Evolutionary conservation across 148 eudicot species (phyloP).

Genomic region (Rhododendron simsii): DNA sequence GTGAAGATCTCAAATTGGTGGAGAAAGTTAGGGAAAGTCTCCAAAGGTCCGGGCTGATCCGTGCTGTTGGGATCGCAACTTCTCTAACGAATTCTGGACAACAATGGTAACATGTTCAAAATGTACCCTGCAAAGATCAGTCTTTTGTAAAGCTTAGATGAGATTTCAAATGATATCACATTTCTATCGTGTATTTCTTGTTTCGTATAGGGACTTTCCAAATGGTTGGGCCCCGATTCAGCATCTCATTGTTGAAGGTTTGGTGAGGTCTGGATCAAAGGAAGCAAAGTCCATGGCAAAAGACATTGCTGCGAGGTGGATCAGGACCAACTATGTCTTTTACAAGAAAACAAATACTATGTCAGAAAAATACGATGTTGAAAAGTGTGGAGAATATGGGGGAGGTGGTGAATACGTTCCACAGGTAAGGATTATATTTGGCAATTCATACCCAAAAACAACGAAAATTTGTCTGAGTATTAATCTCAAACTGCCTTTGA

Average conservation of each 20-base stretch:
- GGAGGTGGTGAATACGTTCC: constrained; percentile 87
- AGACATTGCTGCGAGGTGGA: constrained; percentile 73
- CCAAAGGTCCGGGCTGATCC: too few species aligned
- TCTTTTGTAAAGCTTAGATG: background rate
- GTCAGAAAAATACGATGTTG: constrained; percentile 82
- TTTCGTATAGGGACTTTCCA: constrained; percentile 69
- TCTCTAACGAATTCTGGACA: too few species aligned
- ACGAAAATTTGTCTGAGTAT: background rate
- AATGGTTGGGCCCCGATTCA: constrained; percentile 98
- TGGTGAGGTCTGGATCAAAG: constrained; percentile 57
- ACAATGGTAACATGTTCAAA: too few species aligned
- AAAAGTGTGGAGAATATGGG: constrained; percentile 75
- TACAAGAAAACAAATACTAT: constrained; percentile 62
- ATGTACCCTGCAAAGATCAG: background rate
- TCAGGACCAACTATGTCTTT: constrained; percentile 64
- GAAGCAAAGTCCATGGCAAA: constrained; percentile 57
- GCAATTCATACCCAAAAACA: background rate
- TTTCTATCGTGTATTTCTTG: background rate
- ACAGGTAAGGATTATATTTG: constrained; percentile 47
- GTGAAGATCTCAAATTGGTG: too few species aligned
- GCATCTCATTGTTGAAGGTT: constrained; percentile 81
- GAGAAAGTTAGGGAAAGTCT: too few species aligned
- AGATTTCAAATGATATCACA: background rate
- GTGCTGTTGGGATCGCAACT: too few species aligned
- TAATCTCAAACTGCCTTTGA: background rate